Evolutionary conservation across 2,329 filamentous ascomycete species (phyloP).

Genomic region (Geosmithia putterillii): DNA sequence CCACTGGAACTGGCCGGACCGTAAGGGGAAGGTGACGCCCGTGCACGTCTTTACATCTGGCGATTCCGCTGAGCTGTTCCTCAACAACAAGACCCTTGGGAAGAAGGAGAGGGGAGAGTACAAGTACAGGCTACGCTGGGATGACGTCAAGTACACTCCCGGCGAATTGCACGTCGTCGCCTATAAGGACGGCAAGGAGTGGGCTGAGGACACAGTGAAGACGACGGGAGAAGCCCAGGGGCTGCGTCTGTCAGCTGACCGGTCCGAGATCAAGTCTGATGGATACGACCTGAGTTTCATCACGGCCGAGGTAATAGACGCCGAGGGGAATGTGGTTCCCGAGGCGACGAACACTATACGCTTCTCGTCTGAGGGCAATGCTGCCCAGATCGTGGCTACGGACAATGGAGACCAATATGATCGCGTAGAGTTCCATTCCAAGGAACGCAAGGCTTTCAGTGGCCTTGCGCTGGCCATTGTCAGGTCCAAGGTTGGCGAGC

Average conservation of each 20-base stretch:
- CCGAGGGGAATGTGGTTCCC: conserved; percentile 26
- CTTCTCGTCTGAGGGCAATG: conserved; percentile 25
- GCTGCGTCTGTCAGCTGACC: conserved; percentile 26
- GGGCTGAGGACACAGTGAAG: conserved; percentile 26
- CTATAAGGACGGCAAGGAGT: conserved; percentile 31
- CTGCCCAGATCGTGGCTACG: conserved; percentile 32
- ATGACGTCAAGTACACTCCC: conserved; percentile 31
- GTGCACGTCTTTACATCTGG: conserved; percentile 39
- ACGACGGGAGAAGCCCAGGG: conserved; percentile 26
- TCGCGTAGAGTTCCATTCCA: conserved; percentile 26
- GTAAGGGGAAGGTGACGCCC: conserved; percentile 32
- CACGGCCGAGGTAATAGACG: conserved; percentile 29
- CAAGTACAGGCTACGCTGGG: conserved; percentile 40
- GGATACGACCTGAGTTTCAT: conserved; percentile 33
- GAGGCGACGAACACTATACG: conserved; percentile 25
- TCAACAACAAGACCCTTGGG: conserved; percentile 35
- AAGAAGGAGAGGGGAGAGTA: conserved; percentile 17
- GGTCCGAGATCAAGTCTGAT: conserved; percentile 21
- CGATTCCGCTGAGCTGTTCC: conserved; percentile 39
- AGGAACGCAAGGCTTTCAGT: conserved; percentile 24
- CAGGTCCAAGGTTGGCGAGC: conserved; percentile 8
- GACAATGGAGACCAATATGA: conserved; percentile 38
- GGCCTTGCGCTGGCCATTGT: conserved; percentile 28
- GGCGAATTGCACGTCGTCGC: conserved; percentile 33
- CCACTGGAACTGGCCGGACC: conserved; percentile 40